Evolutionary conservation across 2,329 filamentous ascomycete species (phyloP), one percentile per base, ranked within the genome.

Genomic region (Ilyonectria destructans): DNA sequence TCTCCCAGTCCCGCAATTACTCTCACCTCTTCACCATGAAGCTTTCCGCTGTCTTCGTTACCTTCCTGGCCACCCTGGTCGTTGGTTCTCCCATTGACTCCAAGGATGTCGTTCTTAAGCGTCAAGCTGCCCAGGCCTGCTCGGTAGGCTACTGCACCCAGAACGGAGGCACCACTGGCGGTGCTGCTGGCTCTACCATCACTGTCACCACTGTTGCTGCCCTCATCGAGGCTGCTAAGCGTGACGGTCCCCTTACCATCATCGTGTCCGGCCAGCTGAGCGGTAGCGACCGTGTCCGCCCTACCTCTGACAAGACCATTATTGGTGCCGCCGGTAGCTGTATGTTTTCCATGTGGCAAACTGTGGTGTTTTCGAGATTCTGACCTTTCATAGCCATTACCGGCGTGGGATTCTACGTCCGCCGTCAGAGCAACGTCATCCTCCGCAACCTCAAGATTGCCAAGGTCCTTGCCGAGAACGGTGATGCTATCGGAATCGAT

Each of bases 401-500:
- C 35, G 85, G 86, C 33, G 77, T 86, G 59, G 88, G 88, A 19
- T 78, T 90, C 62, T 84, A 86, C 58, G 82, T 91, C 77, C 84
- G 85, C 69, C 80, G 81, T 17, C 81, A 82, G 37, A 82, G 79
- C 65, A 91, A 91, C 74, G 87, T 91, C 66, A 90, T 91, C 73
- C 79, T 92, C 65, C 85, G 89, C 31, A 91, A 91, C 82, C 76
- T 92, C 67, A 86, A 85, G 70, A 88, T 91, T 70, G 79, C 84
- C 68, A 87, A 88, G 74, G 88, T 90, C 40, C 37, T 48, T 37
- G 89, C 89, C 4, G 77, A 80, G 23, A 85, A 87, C 65, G 89
- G 89, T 13, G 90, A 91, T 72, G 88, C 87, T 54, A 86, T 91
- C 69, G 87, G 85, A 65, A 87, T 91, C 52, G 86, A 91, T 75